A percentile compares a stretch with the other conserved stretches of the same genome.
Conservation (phyloP, 495 filamentous ascomycete genomes). For the Trichoderma orchidacearum region DNA sequence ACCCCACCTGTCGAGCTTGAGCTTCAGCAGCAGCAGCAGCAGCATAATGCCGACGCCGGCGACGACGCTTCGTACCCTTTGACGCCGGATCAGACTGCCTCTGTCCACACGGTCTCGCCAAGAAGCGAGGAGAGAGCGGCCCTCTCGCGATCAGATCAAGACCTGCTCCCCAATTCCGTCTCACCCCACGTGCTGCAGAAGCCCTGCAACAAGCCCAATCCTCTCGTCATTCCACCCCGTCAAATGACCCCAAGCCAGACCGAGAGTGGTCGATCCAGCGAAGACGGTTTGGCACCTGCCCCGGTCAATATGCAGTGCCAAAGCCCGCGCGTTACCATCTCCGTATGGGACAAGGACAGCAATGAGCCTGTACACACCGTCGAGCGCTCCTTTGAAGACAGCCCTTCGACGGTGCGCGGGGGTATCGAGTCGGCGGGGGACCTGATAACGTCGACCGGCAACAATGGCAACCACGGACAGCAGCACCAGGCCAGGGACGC, state of each 20-base stretch:
- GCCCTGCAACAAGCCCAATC: constrained; percentile 9
- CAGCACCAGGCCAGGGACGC: constrained; percentile 17
- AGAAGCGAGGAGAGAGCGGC: constrained; percentile 4
- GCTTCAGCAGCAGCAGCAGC: neutral
- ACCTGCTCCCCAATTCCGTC: constrained; percentile 2
- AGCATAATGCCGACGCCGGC: no score
- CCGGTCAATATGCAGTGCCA: constrained; percentile 21
- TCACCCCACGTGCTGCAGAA: constrained; percentile 10
- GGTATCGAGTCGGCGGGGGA: constrained; percentile 2
- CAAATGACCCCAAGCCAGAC: constrained; percentile 35
- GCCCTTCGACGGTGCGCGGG: neutral
- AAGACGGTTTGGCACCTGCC: constrained; percentile 25
- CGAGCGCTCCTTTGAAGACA: constrained; percentile 13
- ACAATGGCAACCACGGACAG: neutral
- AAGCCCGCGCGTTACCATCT: constrained; percentile 35
- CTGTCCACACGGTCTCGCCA: constrained; percentile 10
- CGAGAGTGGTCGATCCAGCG: constrained; percentile 32
- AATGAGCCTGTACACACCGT: constrained; percentile 13
- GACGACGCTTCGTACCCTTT: constrained; percentile 12
- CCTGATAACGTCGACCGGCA: constrained; percentile 4
- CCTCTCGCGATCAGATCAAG: neutral
- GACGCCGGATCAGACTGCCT: constrained; percentile 17
- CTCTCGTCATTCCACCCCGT: constrained; percentile 14
- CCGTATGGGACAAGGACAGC: constrained; percentile 29
- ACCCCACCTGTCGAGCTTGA: constrained; percentile 2